Evolutionary conservation across 768 basidiomycete genomes (phyloP).

Genomic region (Crepidotus variabilis): DNA sequence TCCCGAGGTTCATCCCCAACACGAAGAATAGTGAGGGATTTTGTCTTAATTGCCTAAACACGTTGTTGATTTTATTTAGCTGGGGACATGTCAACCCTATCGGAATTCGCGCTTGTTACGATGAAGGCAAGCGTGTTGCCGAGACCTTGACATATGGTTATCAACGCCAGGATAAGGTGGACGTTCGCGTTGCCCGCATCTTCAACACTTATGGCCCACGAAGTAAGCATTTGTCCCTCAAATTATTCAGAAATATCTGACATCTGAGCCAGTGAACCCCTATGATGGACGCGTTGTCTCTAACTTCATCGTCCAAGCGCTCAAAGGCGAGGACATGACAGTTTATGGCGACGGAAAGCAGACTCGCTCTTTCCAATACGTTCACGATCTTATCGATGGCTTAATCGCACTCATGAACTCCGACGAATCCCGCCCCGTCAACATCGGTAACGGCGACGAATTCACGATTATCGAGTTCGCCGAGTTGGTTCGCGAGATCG

Average conservation of each 20-base stretch:
- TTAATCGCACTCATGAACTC: conserved; percentile 95
- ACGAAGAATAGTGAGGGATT: conserved; percentile 81
- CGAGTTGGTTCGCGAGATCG: conserved; percentile 85
- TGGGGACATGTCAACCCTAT: conserved; percentile 99
- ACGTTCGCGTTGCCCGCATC: conserved; percentile 95
- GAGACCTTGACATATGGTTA: conserved; percentile 97
- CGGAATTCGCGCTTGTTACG: conserved; percentile 98
- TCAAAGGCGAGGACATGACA: conserved; percentile 95
- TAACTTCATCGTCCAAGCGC: conserved; percentile 97
- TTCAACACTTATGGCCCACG: conserved; percentile 96
- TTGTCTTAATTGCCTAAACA: not conserved
- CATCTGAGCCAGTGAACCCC: conserved; percentile 72
- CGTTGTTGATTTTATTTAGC: conserved; percentile 34
- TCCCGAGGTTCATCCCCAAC: conserved; percentile 96
- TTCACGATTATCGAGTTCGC: conserved; percentile 96
- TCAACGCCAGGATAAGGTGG: conserved; percentile 90
- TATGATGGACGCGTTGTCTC: conserved; percentile 97
- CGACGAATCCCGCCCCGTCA: conserved; percentile 87
- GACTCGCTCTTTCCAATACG: conserved; percentile 96
- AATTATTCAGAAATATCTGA: conserved; percentile 20
- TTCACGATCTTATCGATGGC: conserved; percentile 96
- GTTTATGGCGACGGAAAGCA: conserved; percentile 93
- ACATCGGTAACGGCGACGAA: conserved; percentile 95
- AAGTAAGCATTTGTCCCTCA: conserved; percentile 40
- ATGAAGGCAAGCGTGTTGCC: conserved; percentile 98